phyloP scores from a whole-genome alignment of 2,329 filamentous ascomycete genomes.

The Remersonia thermophila region DNA sequence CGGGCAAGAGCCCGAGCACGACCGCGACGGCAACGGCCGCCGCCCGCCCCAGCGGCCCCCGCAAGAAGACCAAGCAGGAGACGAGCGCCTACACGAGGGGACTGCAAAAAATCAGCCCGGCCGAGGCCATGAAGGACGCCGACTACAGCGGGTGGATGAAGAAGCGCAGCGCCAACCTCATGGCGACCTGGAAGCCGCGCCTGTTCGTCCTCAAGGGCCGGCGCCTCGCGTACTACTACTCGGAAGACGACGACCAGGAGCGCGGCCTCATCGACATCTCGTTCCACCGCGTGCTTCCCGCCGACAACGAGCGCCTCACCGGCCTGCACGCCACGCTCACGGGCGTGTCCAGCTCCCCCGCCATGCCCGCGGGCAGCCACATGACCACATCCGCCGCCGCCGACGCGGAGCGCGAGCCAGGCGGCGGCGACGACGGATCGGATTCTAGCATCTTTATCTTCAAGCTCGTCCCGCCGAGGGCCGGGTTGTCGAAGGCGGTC shows the following conservation, averaged over 20 bases:
- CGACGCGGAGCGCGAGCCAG: conserved; percentile 36
- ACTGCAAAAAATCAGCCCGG: conserved; percentile 65
- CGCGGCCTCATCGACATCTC: conserved; percentile 96
- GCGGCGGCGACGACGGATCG: conserved; percentile 30
- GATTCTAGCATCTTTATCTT: conserved; percentile 81
- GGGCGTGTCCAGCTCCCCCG: conserved; percentile 61
- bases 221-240: conserved; percentile 90
- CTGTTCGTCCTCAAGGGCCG: conserved; percentile 91
- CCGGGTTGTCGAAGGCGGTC: conserved; percentile 76
- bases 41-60: conserved; percentile 34
- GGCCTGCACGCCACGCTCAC: conserved; percentile 86
- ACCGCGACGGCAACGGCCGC: conserved; percentile 29
- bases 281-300: conserved; percentile 89
- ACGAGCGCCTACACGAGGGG: conserved; percentile 90
- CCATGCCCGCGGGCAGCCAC: conserved; percentile 36
- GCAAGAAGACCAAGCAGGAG: conserved; percentile 77
- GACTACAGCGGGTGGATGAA: conserved; percentile 99
- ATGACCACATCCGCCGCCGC: conserved; percentile 32
- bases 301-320: conserved; percentile 81
- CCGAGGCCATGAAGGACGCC: conserved; percentile 71
- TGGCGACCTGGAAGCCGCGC: conserved; percentile 95
- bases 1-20: conserved; percentile 44
- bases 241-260: conserved; percentile 82
- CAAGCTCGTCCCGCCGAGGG: conserved; percentile 85
- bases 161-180: conserved; percentile 90